Conservation (phyloP, 768 basidiomycete genomes). For the Tulasnella sp. region DNA sequence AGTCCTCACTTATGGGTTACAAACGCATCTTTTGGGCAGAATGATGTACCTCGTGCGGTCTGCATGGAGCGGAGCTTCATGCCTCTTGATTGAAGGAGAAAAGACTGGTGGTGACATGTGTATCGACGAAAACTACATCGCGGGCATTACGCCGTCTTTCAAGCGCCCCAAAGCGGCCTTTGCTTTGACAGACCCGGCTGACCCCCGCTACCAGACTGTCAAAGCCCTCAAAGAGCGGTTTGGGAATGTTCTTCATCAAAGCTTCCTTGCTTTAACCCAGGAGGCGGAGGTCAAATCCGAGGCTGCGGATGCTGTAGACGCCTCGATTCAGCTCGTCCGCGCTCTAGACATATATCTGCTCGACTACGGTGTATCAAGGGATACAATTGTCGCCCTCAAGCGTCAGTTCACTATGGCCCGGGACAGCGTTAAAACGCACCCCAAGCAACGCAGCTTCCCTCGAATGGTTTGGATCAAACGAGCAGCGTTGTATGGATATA, state of each 20-base stretch:
- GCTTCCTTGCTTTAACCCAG: conserved; percentile 55
- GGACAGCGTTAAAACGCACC: conserved; percentile 39
- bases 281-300: conserved; percentile 41
- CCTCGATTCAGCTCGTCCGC: conserved; percentile 61
- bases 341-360: conserved; percentile 70
- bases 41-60: conserved; percentile 64
- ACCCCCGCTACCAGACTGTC: conserved; percentile 65
- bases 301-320: conserved; percentile 76
- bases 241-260: conserved; percentile 58
- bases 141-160: conserved; percentile 59
- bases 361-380: conserved; percentile 56
- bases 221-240: conserved; percentile 51
- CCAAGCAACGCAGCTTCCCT: conserved; percentile 64
- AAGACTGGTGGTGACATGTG: conserved; percentile 41
- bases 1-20: neutral
- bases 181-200: conserved; percentile 59
- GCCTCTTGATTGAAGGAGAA: conserved; percentile 56
- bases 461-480: conserved; percentile 68
- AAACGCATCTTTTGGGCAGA: conserved; percentile 31
- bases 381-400: conserved; percentile 53
- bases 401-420: conserved; percentile 63
- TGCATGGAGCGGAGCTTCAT: conserved; percentile 70
- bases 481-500: conserved; percentile 61
- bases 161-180: conserved; percentile 69
- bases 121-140: conserved; percentile 56